These are phyloP conservation scores for Lablab purpureus DNA, from an alignment of 306 rosid genomes.

Conservation along the genomic window DNA sequence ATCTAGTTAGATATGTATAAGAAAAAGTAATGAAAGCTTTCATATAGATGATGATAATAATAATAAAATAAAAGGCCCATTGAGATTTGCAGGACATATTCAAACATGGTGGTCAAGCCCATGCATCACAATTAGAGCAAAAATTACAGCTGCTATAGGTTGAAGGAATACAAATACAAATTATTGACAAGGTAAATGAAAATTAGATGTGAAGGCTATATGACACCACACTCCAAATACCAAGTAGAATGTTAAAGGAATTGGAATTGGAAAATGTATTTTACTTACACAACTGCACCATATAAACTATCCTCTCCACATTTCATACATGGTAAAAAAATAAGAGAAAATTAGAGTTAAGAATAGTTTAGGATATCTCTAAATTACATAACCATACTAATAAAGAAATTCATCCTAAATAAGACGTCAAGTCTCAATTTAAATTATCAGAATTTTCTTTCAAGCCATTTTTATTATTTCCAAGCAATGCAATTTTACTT, in stretches of 20 bases:
- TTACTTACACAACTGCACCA: not conserved
- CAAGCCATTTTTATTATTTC: conserved; percentile 5
- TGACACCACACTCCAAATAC: not conserved
- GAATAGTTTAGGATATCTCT: not conserved
- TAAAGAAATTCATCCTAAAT: not conserved
- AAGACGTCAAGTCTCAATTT: not conserved
- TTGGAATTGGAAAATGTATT: too few relatives aligned
- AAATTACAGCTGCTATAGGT: conserved; percentile 45
- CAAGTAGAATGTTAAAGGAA: too few relatives aligned
- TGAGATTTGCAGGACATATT: not conserved
- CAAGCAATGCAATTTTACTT: not conserved
- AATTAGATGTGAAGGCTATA: not conserved
- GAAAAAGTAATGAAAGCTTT: conserved; percentile 1
- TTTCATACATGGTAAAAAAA: not conserved
- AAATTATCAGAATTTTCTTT: conserved; percentile 2
- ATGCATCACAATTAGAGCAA: not conserved
- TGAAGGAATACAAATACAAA: not conserved
- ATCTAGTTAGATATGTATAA: not conserved
- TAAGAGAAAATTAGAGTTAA: not conserved
- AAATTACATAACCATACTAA: conserved; percentile 15
- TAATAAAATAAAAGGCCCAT: not conserved
- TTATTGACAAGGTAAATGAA: not conserved
- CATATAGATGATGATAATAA: not conserved
- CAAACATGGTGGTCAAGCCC: not conserved
- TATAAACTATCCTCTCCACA: not conserved